Base-by-base conservation (phyloP, 768 basidiomycete species). In the Xerocomellus chrysenteron region DNA sequence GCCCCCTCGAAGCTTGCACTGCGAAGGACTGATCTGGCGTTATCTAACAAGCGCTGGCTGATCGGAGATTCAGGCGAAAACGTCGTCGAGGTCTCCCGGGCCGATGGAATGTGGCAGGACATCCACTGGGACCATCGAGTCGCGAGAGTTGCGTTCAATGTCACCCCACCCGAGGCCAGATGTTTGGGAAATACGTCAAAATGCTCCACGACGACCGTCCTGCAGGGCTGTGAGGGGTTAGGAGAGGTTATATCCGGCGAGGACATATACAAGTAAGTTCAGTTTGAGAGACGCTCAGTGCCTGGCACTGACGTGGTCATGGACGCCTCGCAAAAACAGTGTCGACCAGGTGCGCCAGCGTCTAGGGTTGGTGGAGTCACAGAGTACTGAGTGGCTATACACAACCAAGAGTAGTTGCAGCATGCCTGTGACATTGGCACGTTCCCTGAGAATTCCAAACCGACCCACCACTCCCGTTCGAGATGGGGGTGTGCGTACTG, bases 371-470 rank as follows among this genome's bases (percentile, higher is more conserved):
- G 32, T 21, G 12, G 30, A 21, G 19, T 17, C 28, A 28, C 26
- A 44, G 33, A 47, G 33, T 30, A 30, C 30, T 30, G 14, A 35
- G 40, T 28, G 45, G 28, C 21, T n/a, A 32, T 33, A 40, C 37
- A 40, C 4, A 19, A 4, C 11, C 14, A 9, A 42, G 19, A 52
- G 12, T 21, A n/a, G 32, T 33, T 21, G 12, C 35, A 36, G 14
- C 35, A 48, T 59, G 21, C 21, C 21, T 21, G 21, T 21, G 36
- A 37, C 36, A 37, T 51, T n/a, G n/a, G n/a, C 32, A 59, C 41
- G 2, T 37, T 41, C 40, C 21, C 21, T 21, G 21, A 14, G 14
- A 54, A 42, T 47, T 60, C 59, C 58, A 60, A 54, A 48, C 52
- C 30, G 41, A 47, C 45, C 28, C 8, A 10, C 42, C 12, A 9